Base-by-base conservation (phyloP, 805 yeast species). In the Metschnikowia similis region DNA sequence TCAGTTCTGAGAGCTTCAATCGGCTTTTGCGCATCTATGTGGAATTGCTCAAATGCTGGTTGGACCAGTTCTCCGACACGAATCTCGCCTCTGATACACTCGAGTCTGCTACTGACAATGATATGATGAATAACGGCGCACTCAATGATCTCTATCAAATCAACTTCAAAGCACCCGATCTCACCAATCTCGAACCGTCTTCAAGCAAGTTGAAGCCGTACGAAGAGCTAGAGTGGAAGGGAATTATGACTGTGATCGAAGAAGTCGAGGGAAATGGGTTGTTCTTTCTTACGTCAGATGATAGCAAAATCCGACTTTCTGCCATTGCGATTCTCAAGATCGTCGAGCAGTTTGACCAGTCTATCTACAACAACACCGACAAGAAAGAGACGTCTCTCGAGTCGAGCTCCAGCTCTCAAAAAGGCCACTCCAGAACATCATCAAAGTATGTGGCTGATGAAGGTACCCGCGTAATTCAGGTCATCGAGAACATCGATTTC, bases 261-360 rank as follows among this genome's bases (percentile, higher is more conserved):
- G 97, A 92, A 54, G 88, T 92, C 8, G 99, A 94, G 66, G 97
- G 99, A 0, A 89, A 91, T 62, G 99, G 97, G 0, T 68, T 94
- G 30, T 94, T 89, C 60, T 92, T 95, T 61, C 71, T 94, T 21
- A 88, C 96, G 59, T 88, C 96, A 1, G 95, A 90, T 57, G 96
- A 90, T 62, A 76, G 85, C 39, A 74, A 79, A 26, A 79, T 89
- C 10, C 74, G 99, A 48, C 83, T 82, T 51, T 69, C 84, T 42
- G 98, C 96, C 0, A 73, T 91, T 2, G 77, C 85, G 6, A 84
- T 95, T 8, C 67, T 94, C 50, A 77, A 83, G 58, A 73, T 91
- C 16, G 87, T 89, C 1, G 89, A 89, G n/a, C 87, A 82, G 51
- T 90, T 94, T 70, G 99, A 94, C 63, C 85, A 83, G 50, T 94